Base-by-base conservation (phyloP, 2,329 filamentous ascomycete genomes). In the Aspergillus proliferans region DNA sequence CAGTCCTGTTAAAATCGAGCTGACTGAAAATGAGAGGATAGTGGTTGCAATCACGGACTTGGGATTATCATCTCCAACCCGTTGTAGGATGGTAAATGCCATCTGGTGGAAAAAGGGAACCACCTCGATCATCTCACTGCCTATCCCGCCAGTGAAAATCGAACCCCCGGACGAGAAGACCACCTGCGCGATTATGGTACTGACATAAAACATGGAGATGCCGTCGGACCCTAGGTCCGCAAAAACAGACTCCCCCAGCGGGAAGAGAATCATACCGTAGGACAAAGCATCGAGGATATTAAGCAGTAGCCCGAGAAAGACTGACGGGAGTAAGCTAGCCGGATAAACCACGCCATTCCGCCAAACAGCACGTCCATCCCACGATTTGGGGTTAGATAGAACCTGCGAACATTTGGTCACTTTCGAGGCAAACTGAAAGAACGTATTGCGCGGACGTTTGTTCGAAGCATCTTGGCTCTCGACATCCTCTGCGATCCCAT, bases 21-120 rank as follows among this genome's bases (percentile, higher is more conserved):
- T 97, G 52, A 92, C 73, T 0, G 91, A 87, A 65, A 94, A 98
- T 1, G 93, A 83, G 2, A 91, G 84, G 60, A 98, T 95, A 2
- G 92, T 95, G 0, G 93, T 98, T 26, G 93, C 91, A 55, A 96
- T 86, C 43, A 98, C 86, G 3, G 89, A 87, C 59, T 93, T 85
- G 1, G 87, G 83, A 22, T 93, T 84, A 18, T 91, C 84, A 53
- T 86, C 82, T 14, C 92, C 88, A 55, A 98, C 84, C 40, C 80
- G 77, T 12, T 77, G 75, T 56, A 93, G 83, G 63, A 97, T 96
- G 26, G 86, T 92, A 54, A 85, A 84, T 0, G 93, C 91, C 92
- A 98, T 98, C 62, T 92, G 95, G 72, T 98, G 93, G 67, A 98
- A 97, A 72, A 98, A 98, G 0, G 92, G 93, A 1, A 98, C 92